Evolutionary conservation across 1,284 basidiomycete genomes (phyloP), one percentile per base, ranked within the genome.

Genomic region (Trichosporon asahii): DNA sequence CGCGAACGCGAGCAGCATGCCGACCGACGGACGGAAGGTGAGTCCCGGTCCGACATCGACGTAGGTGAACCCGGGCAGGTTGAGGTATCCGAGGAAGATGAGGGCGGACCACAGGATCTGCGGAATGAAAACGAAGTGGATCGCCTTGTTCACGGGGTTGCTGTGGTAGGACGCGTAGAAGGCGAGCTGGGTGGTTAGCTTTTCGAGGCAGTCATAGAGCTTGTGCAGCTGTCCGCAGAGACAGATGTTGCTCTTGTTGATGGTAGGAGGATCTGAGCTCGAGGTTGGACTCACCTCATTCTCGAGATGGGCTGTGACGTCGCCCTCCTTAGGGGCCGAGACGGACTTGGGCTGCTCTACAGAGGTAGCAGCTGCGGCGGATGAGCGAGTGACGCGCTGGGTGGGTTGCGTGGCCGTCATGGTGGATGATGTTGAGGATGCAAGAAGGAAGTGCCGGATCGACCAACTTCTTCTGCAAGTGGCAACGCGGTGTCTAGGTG

Each of bases 101-200:
- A 89, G 85, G 57, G 67, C 73, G 57, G 75, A 92, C 93, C 93
- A 95, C 64, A 92, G 79, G 75, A 95, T 87, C 72, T 91, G 79
- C 2, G 93, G 93, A 33, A 96, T 93, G 76, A 89, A 94, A 73
- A 91, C 77, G 75, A 93, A 86, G 80, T 96, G 93, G 73, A 95
- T 91, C 68, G 87, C 79, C 72, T 95, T 84, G 80, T 96, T 96
- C 71, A 89, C 84, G 40, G 87, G 88, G 81, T 95, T 90, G 27
- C 88, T 86, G 82, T 95, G 93, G 83, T 95, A 95, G 66, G 92
- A 90, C 25, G 91, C 91, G 82, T 95, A 95, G 86, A 94, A 94
- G 33, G 90, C 86, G 77, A 95, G 86, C 92, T 95, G 74, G 7
- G n/a, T n/a, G 21, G 35, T 68, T 27, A 68, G 66, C 40, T 53